Evolutionary conservation across 108 stramenopile genomes (phyloP), one percentile per base, ranked within the genome.

Genomic region (Seminavis robusta): DNA sequence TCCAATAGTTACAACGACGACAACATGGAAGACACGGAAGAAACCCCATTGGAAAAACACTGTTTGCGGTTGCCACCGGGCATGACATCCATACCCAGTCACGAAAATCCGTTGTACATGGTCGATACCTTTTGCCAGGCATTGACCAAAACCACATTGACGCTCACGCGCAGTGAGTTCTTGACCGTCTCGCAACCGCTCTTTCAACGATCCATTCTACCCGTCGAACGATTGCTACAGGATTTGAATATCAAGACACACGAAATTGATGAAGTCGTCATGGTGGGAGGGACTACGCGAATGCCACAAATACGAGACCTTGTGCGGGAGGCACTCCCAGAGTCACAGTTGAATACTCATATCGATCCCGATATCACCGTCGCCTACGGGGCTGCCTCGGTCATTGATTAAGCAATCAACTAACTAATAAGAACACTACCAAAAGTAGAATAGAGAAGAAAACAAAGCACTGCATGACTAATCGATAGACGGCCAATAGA

Each of bases 341-440:
- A 65, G 42, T 77, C 86, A 27, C 60, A 71, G 20, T 51, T 97
- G 33, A 96, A 96, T 57, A 86, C 87, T 1, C 86, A 95, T 38
- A 97, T 97, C 57, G 98, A 98, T 69, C 98, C 98, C 24, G 98
- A 98, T 71, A 42, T 98, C 2, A 97, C 96, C 17, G 98, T 98
- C 11, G 98, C 98, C 2, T 91, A 92, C 55, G 98, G 98, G 39
- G 95, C 96, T 33, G 98, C 98, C 20, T 93, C 93, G 16, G 95
- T 98, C 0, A 87, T 95, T 49, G 94, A 98, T 43, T 98, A 83
- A 92, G 17, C 32, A 53, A n/a, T n/a, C n/a, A n/a, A n/a, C n/a
- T n/a, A n/a, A n/a, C n/a, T n/a, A n/a, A n/a, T n/a, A n/a, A n/a
- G n/a, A n/a, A n/a, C n/a, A n/a, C n/a, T n/a, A n/a, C n/a, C n/a